A percentile compares a stretch with the other conserved stretches of the same genome.
These are phyloP conservation scores for Penicillium nucicola DNA, from an alignment of 495 filamentous ascomycete species.

Conservation along the genomic window DNA sequence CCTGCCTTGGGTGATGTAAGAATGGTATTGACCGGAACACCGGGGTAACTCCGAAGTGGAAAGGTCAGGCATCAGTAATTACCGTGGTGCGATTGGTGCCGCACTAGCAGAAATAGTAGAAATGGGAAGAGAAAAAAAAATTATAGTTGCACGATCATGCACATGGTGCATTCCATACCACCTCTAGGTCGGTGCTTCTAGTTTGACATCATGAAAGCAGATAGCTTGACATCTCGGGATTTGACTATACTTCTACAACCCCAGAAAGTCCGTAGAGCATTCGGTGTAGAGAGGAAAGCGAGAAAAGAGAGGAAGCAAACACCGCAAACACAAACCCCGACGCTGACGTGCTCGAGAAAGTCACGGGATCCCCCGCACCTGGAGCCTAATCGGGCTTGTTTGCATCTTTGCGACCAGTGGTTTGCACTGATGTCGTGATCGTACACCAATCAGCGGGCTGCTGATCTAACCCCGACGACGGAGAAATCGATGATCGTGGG, in stretches of 20 bases:
- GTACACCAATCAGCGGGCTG: conserved; percentile 35
- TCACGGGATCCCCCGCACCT: conserved; percentile 37
- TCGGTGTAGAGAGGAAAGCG: not conserved
- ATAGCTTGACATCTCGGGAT: not conserved
- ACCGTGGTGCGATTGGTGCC: conserved; percentile 17
- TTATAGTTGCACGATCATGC: not conserved
- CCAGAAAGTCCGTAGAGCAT: not conserved
- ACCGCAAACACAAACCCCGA: conserved; percentile 21
- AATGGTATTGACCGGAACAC: not conserved
- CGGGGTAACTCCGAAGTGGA: not conserved
- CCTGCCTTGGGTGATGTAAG: not conserved
- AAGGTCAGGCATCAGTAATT: conserved; percentile 15
- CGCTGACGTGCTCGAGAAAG: conserved; percentile 34
- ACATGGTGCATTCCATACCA: not conserved
- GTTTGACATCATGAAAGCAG: not conserved
- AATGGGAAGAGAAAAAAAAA: not conserved
- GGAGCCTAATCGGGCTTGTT: conserved; percentile 28
- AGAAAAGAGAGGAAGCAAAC: too few relatives aligned
- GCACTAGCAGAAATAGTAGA: not conserved
- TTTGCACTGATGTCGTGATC: conserved; percentile 54
- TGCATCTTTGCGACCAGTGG: conserved; percentile 19
- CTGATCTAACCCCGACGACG: conserved; percentile 46
- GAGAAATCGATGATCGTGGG: conserved; percentile 26
- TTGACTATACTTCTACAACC: not conserved
- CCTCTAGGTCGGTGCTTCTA: too few relatives aligned